phyloP scores from a whole-genome alignment of 164 flowering plant species.

The Hamamelis virginiana region DNA sequence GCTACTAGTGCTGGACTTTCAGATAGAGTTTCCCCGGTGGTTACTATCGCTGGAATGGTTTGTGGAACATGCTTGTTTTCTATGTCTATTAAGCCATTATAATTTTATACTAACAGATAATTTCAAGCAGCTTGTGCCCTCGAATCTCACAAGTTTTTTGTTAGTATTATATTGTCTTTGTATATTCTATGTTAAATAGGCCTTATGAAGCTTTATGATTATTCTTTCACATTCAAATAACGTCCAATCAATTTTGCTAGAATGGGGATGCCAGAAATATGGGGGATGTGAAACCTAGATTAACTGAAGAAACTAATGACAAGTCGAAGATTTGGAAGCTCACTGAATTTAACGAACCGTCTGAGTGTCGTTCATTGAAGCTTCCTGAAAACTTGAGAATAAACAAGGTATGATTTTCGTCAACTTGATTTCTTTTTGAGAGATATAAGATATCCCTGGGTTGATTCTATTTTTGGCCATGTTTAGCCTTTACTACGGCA shows the following conservation, averaged over 20 bases:
- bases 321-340: constrained; percentile 85
- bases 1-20: constrained; percentile 60
- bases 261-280: constrained; percentile 61
- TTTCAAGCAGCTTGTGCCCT: background rate
- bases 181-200: background rate
- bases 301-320: constrained; percentile 61
- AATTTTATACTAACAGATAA: too few relatives aligned
- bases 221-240: background rate
- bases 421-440: background rate
- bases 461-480: too few relatives aligned
- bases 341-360: constrained; percentile 62
- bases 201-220: background rate
- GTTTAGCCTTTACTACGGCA: too few relatives aligned
- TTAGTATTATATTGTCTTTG: background rate
- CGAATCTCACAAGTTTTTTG: background rate
- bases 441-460: too few relatives aligned
- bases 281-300: constrained; percentile 69
- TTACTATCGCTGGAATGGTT: constrained; percentile 61
- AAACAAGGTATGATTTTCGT: constrained; percentile 42
- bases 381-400: constrained; percentile 58
- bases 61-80: constrained; percentile 13
- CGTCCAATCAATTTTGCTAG: constrained; percentile 24
- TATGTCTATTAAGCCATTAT: background rate
- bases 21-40: constrained; percentile 58
- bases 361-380: constrained; percentile 63